These are phyloP conservation scores for Boletellus sp. DNA, from an alignment of 768 basidiomycete species.

Conservation along the genomic window DNA sequence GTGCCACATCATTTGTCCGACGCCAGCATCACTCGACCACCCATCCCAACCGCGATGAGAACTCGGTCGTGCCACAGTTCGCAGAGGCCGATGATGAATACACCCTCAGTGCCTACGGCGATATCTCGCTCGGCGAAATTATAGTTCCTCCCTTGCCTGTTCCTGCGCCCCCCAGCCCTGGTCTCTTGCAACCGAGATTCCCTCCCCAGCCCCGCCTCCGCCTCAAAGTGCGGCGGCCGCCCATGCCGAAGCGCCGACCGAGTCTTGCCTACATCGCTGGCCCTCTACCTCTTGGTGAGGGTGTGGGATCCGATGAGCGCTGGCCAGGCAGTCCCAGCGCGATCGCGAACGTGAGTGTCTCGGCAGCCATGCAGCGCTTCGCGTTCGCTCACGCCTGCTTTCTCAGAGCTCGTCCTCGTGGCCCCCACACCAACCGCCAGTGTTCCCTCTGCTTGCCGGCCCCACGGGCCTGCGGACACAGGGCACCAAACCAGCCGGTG, in stretches of 20 bases:
- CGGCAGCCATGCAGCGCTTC: background rate
- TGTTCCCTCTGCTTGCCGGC: constrained; percentile 2
- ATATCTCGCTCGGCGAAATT: constrained; percentile 40
- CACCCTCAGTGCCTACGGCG: constrained; percentile 42
- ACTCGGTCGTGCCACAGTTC: background rate
- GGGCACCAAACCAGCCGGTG: background rate
- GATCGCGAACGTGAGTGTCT: constrained; percentile 10
- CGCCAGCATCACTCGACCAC: background rate
- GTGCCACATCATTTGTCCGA: background rate
- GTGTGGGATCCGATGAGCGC: background rate
- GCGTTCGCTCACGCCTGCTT: background rate
- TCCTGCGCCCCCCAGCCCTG: background rate
- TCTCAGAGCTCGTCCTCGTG: constrained; percentile 5
- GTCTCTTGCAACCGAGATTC: background rate
- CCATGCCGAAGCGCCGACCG: constrained; percentile 25
- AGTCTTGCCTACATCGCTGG: constrained; percentile 10
- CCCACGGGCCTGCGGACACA: background rate
- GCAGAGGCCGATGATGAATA: constrained; percentile 33
- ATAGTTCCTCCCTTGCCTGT: constrained; percentile 30
- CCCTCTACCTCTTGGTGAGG: background rate
- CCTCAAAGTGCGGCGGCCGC: constrained; percentile 25
- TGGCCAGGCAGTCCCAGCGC: constrained; percentile 19
- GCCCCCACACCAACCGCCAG: constrained; percentile 15
- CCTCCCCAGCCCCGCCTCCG: constrained; percentile 18
- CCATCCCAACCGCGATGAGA: background rate